Base-by-base conservation (phyloP, 371 early-diverging fungal species). In the Parasitella parasitica region DNA sequence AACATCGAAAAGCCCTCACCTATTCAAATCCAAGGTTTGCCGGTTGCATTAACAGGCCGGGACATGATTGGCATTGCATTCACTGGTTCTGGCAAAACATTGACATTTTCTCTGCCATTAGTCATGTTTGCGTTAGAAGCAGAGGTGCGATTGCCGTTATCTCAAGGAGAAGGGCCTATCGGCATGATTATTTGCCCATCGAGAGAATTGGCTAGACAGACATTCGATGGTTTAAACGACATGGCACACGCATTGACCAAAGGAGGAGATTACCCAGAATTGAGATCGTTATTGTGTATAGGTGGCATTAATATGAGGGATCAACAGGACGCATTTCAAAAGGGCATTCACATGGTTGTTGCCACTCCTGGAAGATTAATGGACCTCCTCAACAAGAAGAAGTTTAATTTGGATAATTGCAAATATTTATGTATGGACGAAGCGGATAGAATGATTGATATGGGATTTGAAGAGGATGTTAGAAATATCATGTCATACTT, bases 11-110 rank as follows among this genome's bases (percentile, higher is more conserved):
- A 82, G 34, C 99, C 99, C 0, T 97, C 99, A 16, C 91, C 97
- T 16, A 99, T 99, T 75, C 99, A 99, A 80, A 87, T 94, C 50
- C 99, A 99, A 74, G 99, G 97, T 34, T 64, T 91, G 36, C 88
- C 94, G 6, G 82, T 88, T 6, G 87, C 87, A 8, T 67, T 90
- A 24, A 66, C 86, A 16, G 97, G 97, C 30, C 79, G 97, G 53
- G 96, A 97, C 65, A 91, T 97, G 91, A 96, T 98, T 66, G 93
- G 92, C 30, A 91, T 97, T 81, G 95, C 95, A 16, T 94, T 97
- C 71, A 99, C 99, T 9, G 99, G 99, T 16, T 97, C 97, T n/a
- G 99, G 99, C 35, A 99, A 99, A 80, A 99, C 99, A 0, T 80
- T 98, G 16, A 89, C 97, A 0, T 99, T 97, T 82, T 92, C 93